phyloP scores from a whole-genome alignment of 345 rosid genomes.

The sweet orange (Citrus sinensis) region DNA sequence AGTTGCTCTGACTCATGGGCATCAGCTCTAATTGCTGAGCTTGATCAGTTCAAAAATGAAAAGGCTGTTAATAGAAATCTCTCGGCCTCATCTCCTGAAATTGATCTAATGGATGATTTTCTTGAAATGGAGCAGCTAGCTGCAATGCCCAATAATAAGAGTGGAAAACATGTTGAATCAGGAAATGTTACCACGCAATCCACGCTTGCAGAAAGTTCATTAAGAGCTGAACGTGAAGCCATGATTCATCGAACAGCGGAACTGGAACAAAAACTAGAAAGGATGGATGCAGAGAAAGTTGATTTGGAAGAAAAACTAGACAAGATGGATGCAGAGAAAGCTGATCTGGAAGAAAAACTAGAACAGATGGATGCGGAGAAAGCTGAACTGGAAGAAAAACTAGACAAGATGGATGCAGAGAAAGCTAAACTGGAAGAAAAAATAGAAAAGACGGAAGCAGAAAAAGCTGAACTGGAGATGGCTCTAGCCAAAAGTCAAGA shows the following conservation, averaged over 20 bases:
- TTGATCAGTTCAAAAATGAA: slow-evolving; percentile 48
- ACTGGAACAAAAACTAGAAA: slow-evolving; percentile 31
- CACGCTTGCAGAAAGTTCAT: slow-evolving; percentile 29
- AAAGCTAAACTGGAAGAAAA: slow-evolving; percentile 39
- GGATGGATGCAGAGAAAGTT: slow-evolving; percentile 27
- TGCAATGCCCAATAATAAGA: slow-evolving; percentile 54
- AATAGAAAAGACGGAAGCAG: slow-evolving; percentile 22
- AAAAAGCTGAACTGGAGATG: slow-evolving; percentile 51
- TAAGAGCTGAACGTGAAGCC: slow-evolving; percentile 31
- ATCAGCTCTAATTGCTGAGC: slow-evolving; percentile 42
- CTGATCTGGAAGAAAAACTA: slow-evolving; percentile 16
- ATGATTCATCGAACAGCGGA: slow-evolving; percentile 11
- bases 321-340: slow-evolving; percentile 19
- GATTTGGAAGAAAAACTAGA: slow-evolving; percentile 40
- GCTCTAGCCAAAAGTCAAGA: slow-evolving; percentile 45
- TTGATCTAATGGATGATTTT: slow-evolving; percentile 91
- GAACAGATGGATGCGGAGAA: slow-evolving; percentile 17
- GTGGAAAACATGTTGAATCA: slow-evolving; percentile 30
- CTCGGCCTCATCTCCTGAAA: slow-evolving; percentile 39
- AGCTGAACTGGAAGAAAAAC: slow-evolving; percentile 40
- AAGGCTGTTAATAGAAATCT: slow-evolving; percentile 33
- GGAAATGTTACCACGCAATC: slow-evolving; percentile 29
- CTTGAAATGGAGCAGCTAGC: slow-evolving; percentile 95
- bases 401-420: slow-evolving; percentile 37
- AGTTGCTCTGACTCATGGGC: slow-evolving; percentile 57